phyloP scores from a whole-genome alignment of 192 early-diverging fungal genomes.

The Umbelopsis vinacea region DNA sequence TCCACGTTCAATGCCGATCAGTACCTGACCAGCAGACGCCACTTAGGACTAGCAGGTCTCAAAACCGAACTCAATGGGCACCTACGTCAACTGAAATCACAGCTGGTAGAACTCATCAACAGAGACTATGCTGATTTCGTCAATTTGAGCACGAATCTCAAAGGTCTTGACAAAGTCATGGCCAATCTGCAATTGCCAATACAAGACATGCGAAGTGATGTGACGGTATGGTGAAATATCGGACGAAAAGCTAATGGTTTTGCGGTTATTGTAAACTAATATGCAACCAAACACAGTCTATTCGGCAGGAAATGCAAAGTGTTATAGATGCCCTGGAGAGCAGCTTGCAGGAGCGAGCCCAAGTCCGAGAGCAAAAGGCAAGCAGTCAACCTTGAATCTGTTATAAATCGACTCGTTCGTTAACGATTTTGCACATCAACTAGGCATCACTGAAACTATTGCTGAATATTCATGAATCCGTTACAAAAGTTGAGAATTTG shows the following conservation, averaged over 20 bases:
- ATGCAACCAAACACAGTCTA: slow-evolving; percentile 41
- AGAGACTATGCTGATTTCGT: slow-evolving; percentile 83
- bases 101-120: slow-evolving; percentile 81
- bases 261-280: neutral
- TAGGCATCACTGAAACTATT: slow-evolving; percentile 70
- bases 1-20: slow-evolving; percentile 59
- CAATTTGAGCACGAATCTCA: slow-evolving; percentile 76
- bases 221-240: slow-evolving; percentile 48
- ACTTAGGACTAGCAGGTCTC: slow-evolving; percentile 68
- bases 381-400: neutral
- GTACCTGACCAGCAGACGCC: slow-evolving; percentile 67
- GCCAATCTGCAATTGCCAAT: slow-evolving; percentile 62
- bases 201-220: slow-evolving; percentile 61
- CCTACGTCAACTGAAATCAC: slow-evolving; percentile 67
- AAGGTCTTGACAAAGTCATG: slow-evolving; percentile 72
- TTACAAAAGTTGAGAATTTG: slow-evolving; percentile 75
- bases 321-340: slow-evolving; percentile 60
- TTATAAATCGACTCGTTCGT: too few relatives aligned
- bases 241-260: neutral
- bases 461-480: slow-evolving; percentile 76
- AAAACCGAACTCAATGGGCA: slow-evolving; percentile 62
- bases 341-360: slow-evolving; percentile 62
- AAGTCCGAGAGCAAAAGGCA: slow-evolving; percentile 75
- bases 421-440: neutral
- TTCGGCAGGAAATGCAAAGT: slow-evolving; percentile 50